Percentiles rank a stretch among this genome's conserved stretches.
Conservation (phyloP, 345 rosid species). For the Linum lewisii region DNA sequence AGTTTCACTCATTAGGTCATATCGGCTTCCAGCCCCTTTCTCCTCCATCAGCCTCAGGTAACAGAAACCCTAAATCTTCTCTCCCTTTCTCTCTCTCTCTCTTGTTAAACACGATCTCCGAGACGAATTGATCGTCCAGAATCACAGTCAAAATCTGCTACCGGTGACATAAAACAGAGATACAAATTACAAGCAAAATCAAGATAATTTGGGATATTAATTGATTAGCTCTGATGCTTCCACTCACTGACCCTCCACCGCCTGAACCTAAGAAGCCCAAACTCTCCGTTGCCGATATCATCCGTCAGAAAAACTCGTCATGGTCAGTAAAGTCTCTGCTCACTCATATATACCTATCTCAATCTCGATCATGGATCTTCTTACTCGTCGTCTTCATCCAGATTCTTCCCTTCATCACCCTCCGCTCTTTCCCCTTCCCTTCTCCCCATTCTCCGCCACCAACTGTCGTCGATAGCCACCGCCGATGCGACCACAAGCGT, state of each 20-base stretch:
- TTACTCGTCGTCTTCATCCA: background rate
- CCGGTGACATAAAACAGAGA: background rate
- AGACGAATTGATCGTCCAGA: too few relatives aligned
- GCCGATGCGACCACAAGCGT: conserved; percentile 45
- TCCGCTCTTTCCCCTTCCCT: conserved; percentile 43
- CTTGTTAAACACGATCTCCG: too few relatives aligned
- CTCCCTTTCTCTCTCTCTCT: too few relatives aligned
- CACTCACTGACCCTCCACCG: conserved; percentile 32
- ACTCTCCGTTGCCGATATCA: conserved; percentile 9
- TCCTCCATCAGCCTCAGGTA: too few relatives aligned
- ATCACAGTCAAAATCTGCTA: background rate
- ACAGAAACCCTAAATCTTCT: too few relatives aligned
- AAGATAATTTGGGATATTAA: too few relatives aligned
- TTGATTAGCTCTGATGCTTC: conserved; percentile 36
- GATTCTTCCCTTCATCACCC: conserved; percentile 28
- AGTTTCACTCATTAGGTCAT: too few relatives aligned
- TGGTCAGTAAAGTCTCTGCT: conserved; percentile 25
- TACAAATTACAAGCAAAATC: too few relatives aligned
- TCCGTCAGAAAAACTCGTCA: conserved; percentile 32
- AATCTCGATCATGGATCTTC: conserved; percentile 38
- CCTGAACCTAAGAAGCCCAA: conserved; percentile 33
- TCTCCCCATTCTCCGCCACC: conserved; percentile 40
- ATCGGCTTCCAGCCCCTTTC: too few relatives aligned
- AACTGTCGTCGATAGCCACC: conserved; percentile 3
- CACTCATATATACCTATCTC: conserved; percentile 23